phyloP scores from a whole-genome alignment of 768 basidiomycete genomes.

The Mrakia gelida region DNA sequence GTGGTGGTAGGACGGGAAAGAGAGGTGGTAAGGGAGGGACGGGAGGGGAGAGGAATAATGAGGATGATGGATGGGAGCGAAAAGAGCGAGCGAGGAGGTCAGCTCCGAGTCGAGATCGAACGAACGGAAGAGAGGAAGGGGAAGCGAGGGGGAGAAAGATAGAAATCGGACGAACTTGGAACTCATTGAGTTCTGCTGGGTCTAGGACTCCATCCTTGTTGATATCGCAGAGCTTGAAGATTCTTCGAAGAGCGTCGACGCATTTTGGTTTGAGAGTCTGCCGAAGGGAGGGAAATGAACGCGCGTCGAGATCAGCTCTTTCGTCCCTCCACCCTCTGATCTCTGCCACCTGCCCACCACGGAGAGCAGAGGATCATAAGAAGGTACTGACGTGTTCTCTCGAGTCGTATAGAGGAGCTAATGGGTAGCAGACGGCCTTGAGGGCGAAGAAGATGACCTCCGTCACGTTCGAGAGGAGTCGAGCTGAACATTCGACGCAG shows the following conservation, averaged over 20 bases:
- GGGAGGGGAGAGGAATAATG: not conserved
- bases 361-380: not conserved
- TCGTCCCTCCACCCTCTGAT: not conserved
- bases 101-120: not conserved
- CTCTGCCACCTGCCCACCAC: not conserved
- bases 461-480: slow-evolving; percentile 73
- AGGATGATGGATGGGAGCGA: not conserved
- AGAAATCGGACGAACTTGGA: slow-evolving; percentile 63
- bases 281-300: not conserved
- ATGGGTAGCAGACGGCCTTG: slow-evolving; percentile 94
- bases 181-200: slow-evolving; percentile 87
- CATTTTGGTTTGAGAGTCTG: slow-evolving; percentile 91
- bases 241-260: slow-evolving; percentile 75
- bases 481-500: slow-evolving; percentile 65
- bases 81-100: not conserved
- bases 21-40: not conserved
- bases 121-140: not conserved
- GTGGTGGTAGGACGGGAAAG: not conserved
- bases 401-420: slow-evolving; percentile 93
- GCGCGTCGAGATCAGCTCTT: not conserved
- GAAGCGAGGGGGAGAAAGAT: not conserved
- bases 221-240: slow-evolving; percentile 92
- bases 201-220: slow-evolving; percentile 93
- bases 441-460: slow-evolving; percentile 99
- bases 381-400: slow-evolving; percentile 71